These are phyloP conservation scores for Podospora anserina DNA, from an alignment of 495 filamentous ascomycete genomes.

Conservation along the genomic window DNA sequence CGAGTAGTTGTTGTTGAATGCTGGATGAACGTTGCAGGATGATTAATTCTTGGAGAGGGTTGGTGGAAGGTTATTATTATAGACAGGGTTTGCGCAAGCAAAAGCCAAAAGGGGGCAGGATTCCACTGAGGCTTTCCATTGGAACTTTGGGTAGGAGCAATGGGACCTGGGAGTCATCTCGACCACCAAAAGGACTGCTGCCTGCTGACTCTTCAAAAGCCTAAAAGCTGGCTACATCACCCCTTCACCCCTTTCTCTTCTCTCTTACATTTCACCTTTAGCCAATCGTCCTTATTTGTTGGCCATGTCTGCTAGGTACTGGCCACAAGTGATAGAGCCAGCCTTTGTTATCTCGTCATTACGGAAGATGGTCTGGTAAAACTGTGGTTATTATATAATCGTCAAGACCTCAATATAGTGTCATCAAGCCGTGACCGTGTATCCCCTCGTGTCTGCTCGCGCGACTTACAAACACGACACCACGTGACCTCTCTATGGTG, in stretches of 20 bases:
- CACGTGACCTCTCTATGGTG: not conserved
- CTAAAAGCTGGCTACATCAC: no score
- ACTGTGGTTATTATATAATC: no score
- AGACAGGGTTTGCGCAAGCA: not conserved
- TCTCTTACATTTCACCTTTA: no score
- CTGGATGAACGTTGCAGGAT: not conserved
- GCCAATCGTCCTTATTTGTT: no score
- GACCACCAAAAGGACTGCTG: not conserved
- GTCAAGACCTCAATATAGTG: no score
- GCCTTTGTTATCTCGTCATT: no score
- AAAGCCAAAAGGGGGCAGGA: not conserved
- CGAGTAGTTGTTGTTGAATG: not conserved
- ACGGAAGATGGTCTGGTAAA: no score
- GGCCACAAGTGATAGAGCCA: no score
- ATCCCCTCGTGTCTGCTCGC: not conserved
- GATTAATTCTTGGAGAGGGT: not conserved
- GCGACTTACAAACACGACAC: not conserved
- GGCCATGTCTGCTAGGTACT: no score
- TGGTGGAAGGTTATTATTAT: not conserved
- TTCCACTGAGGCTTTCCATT: not conserved
- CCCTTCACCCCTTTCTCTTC: no score
- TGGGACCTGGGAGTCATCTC: not conserved
- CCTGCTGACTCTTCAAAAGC: not conserved
- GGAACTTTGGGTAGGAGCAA: not conserved
- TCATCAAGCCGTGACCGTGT: not conserved